Percentiles rank a stretch among this genome's conserved stretches.
Conservation (phyloP, 2,329 filamentous ascomycete species). For the Penicillium sp. region DNA sequence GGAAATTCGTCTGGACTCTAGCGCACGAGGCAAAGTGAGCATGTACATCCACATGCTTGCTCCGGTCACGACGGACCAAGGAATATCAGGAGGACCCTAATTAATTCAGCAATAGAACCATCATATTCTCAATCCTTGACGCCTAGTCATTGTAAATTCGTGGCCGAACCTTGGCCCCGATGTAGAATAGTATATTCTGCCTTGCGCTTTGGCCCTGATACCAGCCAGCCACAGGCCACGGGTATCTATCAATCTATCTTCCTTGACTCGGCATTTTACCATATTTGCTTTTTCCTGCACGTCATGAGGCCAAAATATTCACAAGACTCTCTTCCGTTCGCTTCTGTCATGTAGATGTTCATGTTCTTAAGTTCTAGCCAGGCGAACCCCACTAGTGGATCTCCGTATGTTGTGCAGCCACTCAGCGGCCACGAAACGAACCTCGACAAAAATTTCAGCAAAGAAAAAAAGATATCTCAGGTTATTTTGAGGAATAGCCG, state of each 20-base stretch:
- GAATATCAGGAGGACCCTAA: too few species aligned
- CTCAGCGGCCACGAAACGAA: slow-evolving; percentile 2
- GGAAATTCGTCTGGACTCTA: too few species aligned
- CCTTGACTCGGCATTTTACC: background rate
- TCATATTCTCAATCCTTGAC: too few species aligned
- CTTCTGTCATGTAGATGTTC: background rate
- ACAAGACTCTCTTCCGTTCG: background rate
- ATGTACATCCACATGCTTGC: too few species aligned
- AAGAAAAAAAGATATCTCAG: slow-evolving; percentile 19
- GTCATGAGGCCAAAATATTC: background rate
- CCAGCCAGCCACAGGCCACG: slow-evolving; percentile 10
- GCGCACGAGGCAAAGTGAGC: too few species aligned
- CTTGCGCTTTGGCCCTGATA: slow-evolving; percentile 18
- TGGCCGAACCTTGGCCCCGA: slow-evolving; percentile 7
- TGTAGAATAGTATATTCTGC: slow-evolving; percentile 13
- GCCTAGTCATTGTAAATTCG: too few species aligned
- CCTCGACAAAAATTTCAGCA: slow-evolving; percentile 4
- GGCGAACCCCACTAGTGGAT: slow-evolving; percentile 14
- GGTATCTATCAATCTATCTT: background rate
- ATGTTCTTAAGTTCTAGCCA: background rate
- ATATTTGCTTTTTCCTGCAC: background rate
- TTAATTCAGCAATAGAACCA: too few species aligned
- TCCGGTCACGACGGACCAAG: too few species aligned
- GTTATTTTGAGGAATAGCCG: slow-evolving; percentile 27
- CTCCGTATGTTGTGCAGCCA: slow-evolving; percentile 4